A percentile compares a stretch with the other conserved stretches of the same genome.
Conservation (phyloP, 2,329 filamentous ascomycete genomes). For the Diaporthe destruens region DNA sequence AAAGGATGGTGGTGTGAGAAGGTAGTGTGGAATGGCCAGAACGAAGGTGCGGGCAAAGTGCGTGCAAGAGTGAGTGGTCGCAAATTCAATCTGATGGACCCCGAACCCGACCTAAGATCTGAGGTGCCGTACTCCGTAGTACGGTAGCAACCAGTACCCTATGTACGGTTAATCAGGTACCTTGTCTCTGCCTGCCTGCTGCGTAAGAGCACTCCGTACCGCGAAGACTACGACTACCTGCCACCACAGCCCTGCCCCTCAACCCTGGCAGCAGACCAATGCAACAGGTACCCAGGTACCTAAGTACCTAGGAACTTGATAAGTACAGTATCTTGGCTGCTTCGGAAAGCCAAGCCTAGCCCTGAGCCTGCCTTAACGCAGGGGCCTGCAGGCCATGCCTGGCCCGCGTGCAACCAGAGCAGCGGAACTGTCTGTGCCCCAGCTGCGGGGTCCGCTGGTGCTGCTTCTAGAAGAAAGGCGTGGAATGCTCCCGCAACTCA, state of each 20-base stretch:
- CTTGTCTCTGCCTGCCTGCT: background rate
- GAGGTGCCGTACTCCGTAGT: too few relatives aligned
- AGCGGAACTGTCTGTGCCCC: slow-evolving; percentile 32
- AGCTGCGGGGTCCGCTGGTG: slow-evolving; percentile 3
- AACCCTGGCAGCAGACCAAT: background rate
- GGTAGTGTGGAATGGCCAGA: slow-evolving; percentile 8
- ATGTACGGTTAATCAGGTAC: too few relatives aligned
- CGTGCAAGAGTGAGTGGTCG: slow-evolving; percentile 5
- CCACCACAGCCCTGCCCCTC: slow-evolving; percentile 25
- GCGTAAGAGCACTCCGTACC: too few relatives aligned
- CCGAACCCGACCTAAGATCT: slow-evolving; percentile 23
- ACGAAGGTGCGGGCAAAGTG: slow-evolving; percentile 3
- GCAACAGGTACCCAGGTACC: background rate
- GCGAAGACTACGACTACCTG: slow-evolving; percentile 4
- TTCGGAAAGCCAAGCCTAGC: slow-evolving; percentile 5
- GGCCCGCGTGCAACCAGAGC: slow-evolving; percentile 17
- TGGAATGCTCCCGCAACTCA: slow-evolving; percentile 32
- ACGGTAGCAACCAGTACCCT: too few relatives aligned
- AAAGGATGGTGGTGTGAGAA: slow-evolving; percentile 35
- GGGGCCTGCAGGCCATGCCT: slow-evolving; percentile 24
- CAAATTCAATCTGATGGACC: slow-evolving; percentile 32
- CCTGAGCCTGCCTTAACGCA: slow-evolving; percentile 25
- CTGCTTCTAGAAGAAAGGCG: slow-evolving; percentile 29
- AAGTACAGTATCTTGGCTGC: slow-evolving; percentile 15
- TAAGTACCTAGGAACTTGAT: too few relatives aligned